These are phyloP conservation scores for Plectosphaerella plurivora DNA, from an alignment of 2,329 filamentous ascomycete genomes.

Conservation along the genomic window DNA sequence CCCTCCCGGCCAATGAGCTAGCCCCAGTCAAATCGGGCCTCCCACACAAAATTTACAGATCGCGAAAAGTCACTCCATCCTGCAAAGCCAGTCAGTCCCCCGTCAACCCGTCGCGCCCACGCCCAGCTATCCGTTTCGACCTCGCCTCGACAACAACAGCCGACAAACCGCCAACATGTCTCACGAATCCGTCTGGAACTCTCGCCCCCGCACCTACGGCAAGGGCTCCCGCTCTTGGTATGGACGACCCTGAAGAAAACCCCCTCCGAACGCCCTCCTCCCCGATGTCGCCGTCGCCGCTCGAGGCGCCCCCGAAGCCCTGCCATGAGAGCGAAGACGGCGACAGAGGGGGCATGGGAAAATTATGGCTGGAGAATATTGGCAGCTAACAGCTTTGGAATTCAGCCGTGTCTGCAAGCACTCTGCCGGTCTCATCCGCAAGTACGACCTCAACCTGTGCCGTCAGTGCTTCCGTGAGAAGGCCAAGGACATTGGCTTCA, in stretches of 20 bases:
- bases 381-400: conserved; percentile 22
- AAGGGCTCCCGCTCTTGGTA: conserved; percentile 95
- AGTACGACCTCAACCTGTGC: conserved; percentile 94
- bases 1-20: conserved; percentile 21
- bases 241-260: conserved; percentile 29
- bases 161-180: conserved; percentile 48
- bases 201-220: conserved; percentile 93
- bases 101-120: conserved; percentile 13
- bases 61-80: conserved; percentile 3
- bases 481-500: conserved; percentile 67
- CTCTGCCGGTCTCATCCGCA: conserved; percentile 98
- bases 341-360: not conserved
- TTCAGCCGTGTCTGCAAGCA: conserved; percentile 73
- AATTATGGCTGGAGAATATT: conserved; percentile 3
- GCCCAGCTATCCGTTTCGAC: conserved; percentile 24
- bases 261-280: not conserved
- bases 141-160: conserved; percentile 22
- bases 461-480: conserved; percentile 77
- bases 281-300: not conserved
- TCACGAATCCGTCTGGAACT: conserved; percentile 98
- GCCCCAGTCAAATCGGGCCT: conserved; percentile 6
- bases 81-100: conserved; percentile 10
- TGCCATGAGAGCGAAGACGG: not conserved
- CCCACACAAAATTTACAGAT: conserved; percentile 13
- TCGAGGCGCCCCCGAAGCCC: not conserved